Conservation (phyloP, 176 grass and related monocot species). For the Thinopyrum elongatum region DNA sequence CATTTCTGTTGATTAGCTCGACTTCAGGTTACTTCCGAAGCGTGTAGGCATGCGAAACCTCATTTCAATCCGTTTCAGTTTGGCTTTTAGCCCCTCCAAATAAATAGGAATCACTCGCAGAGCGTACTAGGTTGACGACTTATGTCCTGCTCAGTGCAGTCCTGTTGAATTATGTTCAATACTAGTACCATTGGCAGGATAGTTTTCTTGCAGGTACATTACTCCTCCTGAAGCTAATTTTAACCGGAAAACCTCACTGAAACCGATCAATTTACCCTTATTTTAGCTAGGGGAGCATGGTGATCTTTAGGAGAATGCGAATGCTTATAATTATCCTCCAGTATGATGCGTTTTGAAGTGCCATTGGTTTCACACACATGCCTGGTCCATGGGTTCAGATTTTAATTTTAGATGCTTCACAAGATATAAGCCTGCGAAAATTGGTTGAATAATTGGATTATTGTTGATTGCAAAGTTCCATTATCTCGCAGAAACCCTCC, state of each 20-base stretch:
- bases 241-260: not conserved
- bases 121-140: not conserved
- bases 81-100: not conserved
- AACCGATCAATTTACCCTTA: not conserved
- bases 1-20: not conserved
- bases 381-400: not conserved
- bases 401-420: slow-evolving; percentile 9
- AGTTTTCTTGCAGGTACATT: not conserved
- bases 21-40: not conserved
- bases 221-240: not conserved
- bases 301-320: not conserved
- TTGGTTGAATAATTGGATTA: not conserved
- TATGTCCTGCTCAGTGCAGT: not conserved
- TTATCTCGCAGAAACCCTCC: slow-evolving; percentile 44
- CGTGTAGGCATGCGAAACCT: not conserved
- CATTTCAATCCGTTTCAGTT: not conserved
- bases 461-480: slow-evolving; percentile 8
- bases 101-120: not conserved
- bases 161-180: not conserved
- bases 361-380: not conserved
- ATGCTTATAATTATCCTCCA: not conserved
- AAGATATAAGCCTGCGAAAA: not conserved
- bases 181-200: not conserved
- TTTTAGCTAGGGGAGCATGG: not conserved
- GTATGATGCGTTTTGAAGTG: not conserved